Evolutionary conservation across 805 yeast genomes (phyloP), one percentile per base, ranked within the genome.

Genomic region (Nakazawaea peltata): DNA sequence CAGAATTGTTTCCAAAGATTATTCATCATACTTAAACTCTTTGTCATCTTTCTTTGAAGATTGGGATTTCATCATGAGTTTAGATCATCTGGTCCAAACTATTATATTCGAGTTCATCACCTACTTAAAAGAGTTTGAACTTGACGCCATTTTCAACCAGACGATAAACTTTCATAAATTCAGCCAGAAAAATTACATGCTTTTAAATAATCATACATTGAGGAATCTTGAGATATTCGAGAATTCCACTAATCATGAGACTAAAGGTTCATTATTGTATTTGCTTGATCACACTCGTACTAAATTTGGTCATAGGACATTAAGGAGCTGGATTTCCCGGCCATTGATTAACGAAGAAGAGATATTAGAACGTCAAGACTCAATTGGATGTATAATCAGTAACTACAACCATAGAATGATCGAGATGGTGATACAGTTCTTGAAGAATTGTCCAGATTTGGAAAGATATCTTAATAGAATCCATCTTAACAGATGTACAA

Each of bases 201-300:
- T 77, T 11, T 50, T 81, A 21, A 79, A 81, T 36, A 71, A 80
- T 2, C 76, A 71, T 46, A 77, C 95, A 0, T 45, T 92, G 4
- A 66, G 68, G 22, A 76, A 82, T 28, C 58, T 92, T 15, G 97
- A 92, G 48, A 69, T 92, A 1, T 85, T 83, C 47, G 60, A 62
- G 15, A 84, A 84, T 46, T 57, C 67, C 3, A 75, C 92, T 0
- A 76, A 76, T 42, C 52, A 59, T 10, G 58, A 65, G 4, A 62
- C 61, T 7, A 57, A 65, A 22, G 97, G 97, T 0, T 75, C 95
- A 0, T 57, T 90, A 11, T 52, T 83, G 12, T 84, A 94, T 87
- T 61, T 85, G 2, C 46, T 92, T 41, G 82, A 90, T 51, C 87
- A 81, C 44, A 84, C 97, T 0, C 59, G 74, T 23, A 84, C 97